Base-by-base conservation (phyloP, 768 basidiomycete genomes). In the Tephrocybe sp. region DNA sequence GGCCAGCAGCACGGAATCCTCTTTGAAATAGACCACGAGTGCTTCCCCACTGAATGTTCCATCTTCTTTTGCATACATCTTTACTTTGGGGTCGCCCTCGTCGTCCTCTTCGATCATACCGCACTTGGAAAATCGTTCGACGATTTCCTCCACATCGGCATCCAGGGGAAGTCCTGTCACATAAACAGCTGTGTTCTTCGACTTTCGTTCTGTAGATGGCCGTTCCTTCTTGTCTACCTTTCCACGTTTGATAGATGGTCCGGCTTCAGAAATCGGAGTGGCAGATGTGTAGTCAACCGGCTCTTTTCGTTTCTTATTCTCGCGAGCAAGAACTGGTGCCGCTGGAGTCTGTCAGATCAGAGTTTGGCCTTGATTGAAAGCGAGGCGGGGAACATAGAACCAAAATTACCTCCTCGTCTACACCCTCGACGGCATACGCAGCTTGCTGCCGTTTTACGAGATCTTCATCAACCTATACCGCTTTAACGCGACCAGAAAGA, bases 1-100 rank as follows among this genome's bases (percentile, higher is more conserved):
- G 8, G 95, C 96, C 48, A 98, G 75, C 3, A 73, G 69, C 17
- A 98, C 97, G n/a, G 89, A 92, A 54, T 93, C 95, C 66, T 96
- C 93, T 68, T 97, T 97, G 78, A 98, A 96, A 69, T 90, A 99
- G 28, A 98, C 93, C 51, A 99, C 86, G 57, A 98, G 71, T 2
- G 94, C 96, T 58, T 98, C 96, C 33, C 97, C 96, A 59, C 83
- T 97, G 69, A 98, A 97, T 21, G 79, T 65, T 28, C 95, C 94
- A 54, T 90, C 83, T 4, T 91, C 92, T 52, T 82, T 83, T 40
- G 90, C 88, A 68, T 99, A 99, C 74, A 98, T 77, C 75, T 99
- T 99, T 65, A 98, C 81, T 64, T 95, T 92, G n/a, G 88, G 86
- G 51, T 91, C 83, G 2, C 91, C 94, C n/a, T 85, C 74, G 59